phyloP scores from a whole-genome alignment of 176 grass and related monocot species.

The Hordeum marinum region DNA sequence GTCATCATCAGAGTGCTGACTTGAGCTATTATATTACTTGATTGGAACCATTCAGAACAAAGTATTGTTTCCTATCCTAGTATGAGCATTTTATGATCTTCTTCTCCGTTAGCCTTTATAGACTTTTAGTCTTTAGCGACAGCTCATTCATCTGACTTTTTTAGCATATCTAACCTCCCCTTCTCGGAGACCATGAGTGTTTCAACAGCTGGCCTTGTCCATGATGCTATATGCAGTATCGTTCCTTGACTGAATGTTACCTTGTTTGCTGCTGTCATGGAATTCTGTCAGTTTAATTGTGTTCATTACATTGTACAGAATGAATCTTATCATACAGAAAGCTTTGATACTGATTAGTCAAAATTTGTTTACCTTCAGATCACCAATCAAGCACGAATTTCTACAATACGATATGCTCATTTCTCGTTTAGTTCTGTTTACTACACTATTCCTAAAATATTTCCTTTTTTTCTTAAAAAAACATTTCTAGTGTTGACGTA shows the following conservation, averaged over 20 bases:
- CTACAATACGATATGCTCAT: not conserved
- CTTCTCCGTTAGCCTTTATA: not conserved
- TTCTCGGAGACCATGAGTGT: not conserved
- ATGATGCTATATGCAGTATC: not conserved
- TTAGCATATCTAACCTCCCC: not conserved
- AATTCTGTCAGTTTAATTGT: not conserved
- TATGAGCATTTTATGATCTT: not conserved
- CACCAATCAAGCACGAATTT: not conserved
- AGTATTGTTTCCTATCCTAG: not conserved
- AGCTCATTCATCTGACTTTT: not conserved
- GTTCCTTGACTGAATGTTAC: not conserved
- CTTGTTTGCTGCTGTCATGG: not conserved
- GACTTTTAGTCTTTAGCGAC: not conserved
- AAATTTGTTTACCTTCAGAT: not conserved
- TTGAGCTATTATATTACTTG: not conserved
- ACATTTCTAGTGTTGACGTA: constrained; percentile 69
- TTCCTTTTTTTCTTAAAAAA: not conserved
- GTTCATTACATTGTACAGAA: not conserved
- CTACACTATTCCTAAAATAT: constrained; percentile 7
- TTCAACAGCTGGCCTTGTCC: not conserved
- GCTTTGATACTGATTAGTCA: not conserved
- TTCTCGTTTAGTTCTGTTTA: not conserved
- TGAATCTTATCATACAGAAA: not conserved
- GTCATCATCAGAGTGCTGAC: constrained; percentile 8
- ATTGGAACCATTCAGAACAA: not conserved